Evolutionary conservation across 2,329 filamentous ascomycete species (phyloP), one percentile per base, ranked within the genome.

Genomic region (Penicillium sp.): DNA sequence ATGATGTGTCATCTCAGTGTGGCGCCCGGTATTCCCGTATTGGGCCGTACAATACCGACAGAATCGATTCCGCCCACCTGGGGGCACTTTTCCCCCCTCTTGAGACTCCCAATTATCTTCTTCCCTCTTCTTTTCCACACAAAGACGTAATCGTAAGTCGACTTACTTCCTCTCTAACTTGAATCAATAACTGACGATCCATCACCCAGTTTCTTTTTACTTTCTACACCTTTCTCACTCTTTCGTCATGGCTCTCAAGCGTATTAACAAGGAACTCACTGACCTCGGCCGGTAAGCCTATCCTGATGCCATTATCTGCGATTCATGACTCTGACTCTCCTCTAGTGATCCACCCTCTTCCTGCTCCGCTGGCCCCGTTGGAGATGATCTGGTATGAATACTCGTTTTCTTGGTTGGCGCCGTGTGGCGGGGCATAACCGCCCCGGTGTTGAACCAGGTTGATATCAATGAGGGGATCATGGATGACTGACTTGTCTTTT

Each of bases 321-420:
- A 61, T 56, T 61, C 60, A 61, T 67, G 56, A 64, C 39, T 57
- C 42, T 60, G 31, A 31, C 57, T 35, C 31, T n/a, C 56, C 42
- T 57, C 21, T 71, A 97, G 94, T 83, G 94, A 99, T 78, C 94
- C 94, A 76, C 94, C 94, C 75, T 97, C 94, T 59, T 97, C 93
- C 70, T 99, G 94, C 87, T 97, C 93, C 76, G 94, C 94, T 72
- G 94, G 94, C 67, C 94, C 94, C 69, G 89, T 96, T 73, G 93
- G 93, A 78, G 93, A 97, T 83, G 94, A 99, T 83, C 80, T 99
- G 87, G 94, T 97, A 93, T 74, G 91, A 55, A 55, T 21, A 21
- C 44, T 42, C 17, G 4, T 42, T 56, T 41, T 43, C 60, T 61
- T 57, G 53, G 44, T 39, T 42, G n/a, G 41, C 42, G 54, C 35